These are phyloP conservation scores for Mycena filopes DNA, from an alignment of 768 basidiomycete genomes.

Conservation along the genomic window DNA sequence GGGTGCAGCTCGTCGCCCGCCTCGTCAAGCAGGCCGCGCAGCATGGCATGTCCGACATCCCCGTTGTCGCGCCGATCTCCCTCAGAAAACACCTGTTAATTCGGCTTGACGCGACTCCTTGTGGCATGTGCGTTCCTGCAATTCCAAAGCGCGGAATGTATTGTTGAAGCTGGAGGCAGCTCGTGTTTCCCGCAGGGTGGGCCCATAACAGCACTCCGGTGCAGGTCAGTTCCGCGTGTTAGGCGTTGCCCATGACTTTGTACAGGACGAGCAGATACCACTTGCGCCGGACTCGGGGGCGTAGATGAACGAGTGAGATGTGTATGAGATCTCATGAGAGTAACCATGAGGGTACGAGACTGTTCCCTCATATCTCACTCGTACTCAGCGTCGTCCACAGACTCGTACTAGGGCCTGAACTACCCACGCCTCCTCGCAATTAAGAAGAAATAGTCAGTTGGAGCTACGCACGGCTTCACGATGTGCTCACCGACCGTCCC, in stretches of 20 bases:
- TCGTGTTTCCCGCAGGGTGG: background rate
- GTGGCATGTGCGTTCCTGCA: conserved; percentile 28
- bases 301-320: conserved; percentile 46
- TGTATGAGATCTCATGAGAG: conserved; percentile 49
- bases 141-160: background rate
- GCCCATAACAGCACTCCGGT: conserved; percentile 12
- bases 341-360: conserved; percentile 37
- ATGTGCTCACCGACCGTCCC: too few species aligned
- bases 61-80: conserved; percentile 21
- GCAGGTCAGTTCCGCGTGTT: conserved; percentile 12
- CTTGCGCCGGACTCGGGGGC: conserved; percentile 33
- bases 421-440: conserved; percentile 41
- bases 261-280: conserved; percentile 10
- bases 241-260: conserved; percentile 11
- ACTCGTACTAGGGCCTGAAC: conserved; percentile 48
- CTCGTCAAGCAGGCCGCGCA: conserved; percentile 29
- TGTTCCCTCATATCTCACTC: background rate
- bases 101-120: conserved; percentile 31
- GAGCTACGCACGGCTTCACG: too few species aligned
- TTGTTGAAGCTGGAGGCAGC: background rate
- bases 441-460: conserved; percentile 48
- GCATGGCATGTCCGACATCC: conserved; percentile 20
- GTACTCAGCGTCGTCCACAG: background rate
- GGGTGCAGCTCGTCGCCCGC: conserved; percentile 26
- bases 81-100: conserved; percentile 28